Evolutionary conservation across 1,284 basidiomycete species (phyloP), one percentile per base, ranked within the genome.

Genomic region (Peniophora sp.): DNA sequence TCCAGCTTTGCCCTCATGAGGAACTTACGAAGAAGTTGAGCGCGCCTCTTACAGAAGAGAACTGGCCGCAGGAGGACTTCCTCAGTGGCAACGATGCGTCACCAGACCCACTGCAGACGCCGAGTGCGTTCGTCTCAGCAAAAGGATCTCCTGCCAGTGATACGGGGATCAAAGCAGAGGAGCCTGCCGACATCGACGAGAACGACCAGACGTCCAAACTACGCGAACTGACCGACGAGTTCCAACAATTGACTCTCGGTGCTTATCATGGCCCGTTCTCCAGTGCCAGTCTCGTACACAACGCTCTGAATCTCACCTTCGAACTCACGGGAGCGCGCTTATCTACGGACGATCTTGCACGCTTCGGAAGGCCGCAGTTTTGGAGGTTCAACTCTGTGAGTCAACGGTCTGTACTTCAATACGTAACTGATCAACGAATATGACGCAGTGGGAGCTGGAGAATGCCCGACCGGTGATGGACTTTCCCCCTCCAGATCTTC

Each of bases 401-500:
- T 41, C 5, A 41, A 5, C 18, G 34, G 34, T 17, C 37, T 41
- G n/a, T n/a, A 8, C 37, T 41, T 36, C 34, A 10, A n/a, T 10
- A 10, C 10, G n/a, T 10, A 10, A n/a, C 34, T 36, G 10, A 10
- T 36, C n/a, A 10, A n/a, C 34, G 10, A 36, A 10, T n/a, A n/a
- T n/a, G 10, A n/a, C n/a, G n/a, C 37, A 41, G 37, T 41, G 37
- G 37, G 37, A 41, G n/a, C 15, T 5, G 5, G 15, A 8, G 15
- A 5, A 32, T 12, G 27, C 6, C 8, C n/a, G n/a, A 5, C 18
- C 37, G 8, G 15, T 20, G n/a, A 8, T 20, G 14, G 57, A 60
- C 22, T 88, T 82, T 56, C 85, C 86, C 0, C 74, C 77, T 0
- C 59, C 69, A 2, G 85, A 88, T 50, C 70, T 94, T 12, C 73